These are phyloP conservation scores for Lichenothelia convexa DNA, from an alignment of 495 filamentous ascomycete genomes.

Conservation along the genomic window DNA sequence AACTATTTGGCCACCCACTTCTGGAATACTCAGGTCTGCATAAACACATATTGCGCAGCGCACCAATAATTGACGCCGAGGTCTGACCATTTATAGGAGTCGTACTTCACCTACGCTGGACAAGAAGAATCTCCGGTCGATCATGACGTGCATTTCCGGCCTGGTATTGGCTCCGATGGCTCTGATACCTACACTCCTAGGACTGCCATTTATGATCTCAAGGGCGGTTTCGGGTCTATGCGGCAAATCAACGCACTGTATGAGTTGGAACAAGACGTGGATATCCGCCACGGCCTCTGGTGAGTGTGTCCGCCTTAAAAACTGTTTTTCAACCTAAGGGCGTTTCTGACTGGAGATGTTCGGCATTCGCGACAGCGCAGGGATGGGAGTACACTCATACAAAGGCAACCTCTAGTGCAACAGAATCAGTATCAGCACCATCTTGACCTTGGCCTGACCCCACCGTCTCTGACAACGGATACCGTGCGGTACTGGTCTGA, in stretches of 20 bases:
- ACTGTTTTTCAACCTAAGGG: background rate
- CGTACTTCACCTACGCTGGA: constrained; percentile 81
- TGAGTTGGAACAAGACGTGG: constrained; percentile 39
- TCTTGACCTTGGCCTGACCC: constrained; percentile 49
- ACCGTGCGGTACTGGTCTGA: constrained; percentile 91
- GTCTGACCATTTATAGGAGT: constrained; percentile 42
- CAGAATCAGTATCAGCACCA: constrained; percentile 57
- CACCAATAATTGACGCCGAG: too few species aligned
- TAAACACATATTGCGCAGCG: background rate
- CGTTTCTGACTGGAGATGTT: background rate
- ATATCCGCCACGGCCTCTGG: constrained; percentile 37
- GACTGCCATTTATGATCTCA: constrained; percentile 87
- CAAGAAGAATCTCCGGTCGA: constrained; percentile 53
- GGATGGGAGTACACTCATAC: constrained; percentile 51
- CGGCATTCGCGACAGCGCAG: constrained; percentile 19
- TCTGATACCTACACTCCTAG: constrained; percentile 84
- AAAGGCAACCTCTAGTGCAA: constrained; percentile 44
- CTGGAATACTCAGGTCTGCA: constrained; percentile 76
- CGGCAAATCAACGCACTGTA: constrained; percentile 80
- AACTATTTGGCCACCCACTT: constrained; percentile 97
- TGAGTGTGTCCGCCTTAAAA: constrained; percentile 18
- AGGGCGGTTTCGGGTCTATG: constrained; percentile 77
- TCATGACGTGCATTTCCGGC: constrained; percentile 82
- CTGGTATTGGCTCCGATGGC: constrained; percentile 66
- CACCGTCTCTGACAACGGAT: constrained; percentile 42